Conservation (phyloP, 352 stramenopile genomes). For the Phytopythium boreale region DNA sequence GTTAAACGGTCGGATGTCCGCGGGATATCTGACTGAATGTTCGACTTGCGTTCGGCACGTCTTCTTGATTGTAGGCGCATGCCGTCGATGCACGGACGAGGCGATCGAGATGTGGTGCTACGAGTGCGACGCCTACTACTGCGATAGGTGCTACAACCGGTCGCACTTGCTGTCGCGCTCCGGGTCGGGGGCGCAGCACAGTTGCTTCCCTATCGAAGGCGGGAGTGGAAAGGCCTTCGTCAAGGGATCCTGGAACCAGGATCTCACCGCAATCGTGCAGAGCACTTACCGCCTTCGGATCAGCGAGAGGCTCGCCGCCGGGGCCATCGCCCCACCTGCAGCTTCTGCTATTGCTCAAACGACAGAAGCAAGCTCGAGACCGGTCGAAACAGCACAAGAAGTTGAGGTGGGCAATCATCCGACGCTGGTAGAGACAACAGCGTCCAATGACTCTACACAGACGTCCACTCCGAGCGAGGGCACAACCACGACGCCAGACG, state of each 20-base stretch:
- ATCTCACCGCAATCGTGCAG: constrained; percentile 29
- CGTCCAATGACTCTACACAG: not conserved
- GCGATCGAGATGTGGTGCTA: constrained; percentile 56
- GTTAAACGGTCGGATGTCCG: too few species aligned
- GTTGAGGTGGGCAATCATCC: not conserved
- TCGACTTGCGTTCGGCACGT: too few species aligned
- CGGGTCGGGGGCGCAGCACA: constrained; percentile 25
- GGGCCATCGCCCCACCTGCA: not conserved
- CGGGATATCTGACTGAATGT: too few species aligned
- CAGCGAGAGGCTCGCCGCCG: constrained; percentile 13
- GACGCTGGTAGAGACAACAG: not conserved
- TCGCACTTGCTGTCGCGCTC: constrained; percentile 50
- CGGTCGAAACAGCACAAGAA: not conserved
- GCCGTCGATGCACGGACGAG: constrained; percentile 32
- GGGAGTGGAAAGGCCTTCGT: constrained; percentile 47
- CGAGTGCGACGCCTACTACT: constrained; percentile 68
- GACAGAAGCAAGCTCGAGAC: not conserved
- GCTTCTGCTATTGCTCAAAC: constrained; percentile 1
- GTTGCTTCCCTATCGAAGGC: constrained; percentile 53
- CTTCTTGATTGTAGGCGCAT: constrained; percentile 35
- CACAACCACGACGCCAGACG: not conserved
- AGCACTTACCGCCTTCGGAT: constrained; percentile 27
- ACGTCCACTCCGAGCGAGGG: not conserved
- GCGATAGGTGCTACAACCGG: constrained; percentile 43
- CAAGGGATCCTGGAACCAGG: constrained; percentile 37